Percentiles rank a stretch among this genome's conserved stretches.
Evolutionary conservation across 768 basidiomycete genomes (phyloP).

Genomic region (Tylopilus felleus): DNA sequence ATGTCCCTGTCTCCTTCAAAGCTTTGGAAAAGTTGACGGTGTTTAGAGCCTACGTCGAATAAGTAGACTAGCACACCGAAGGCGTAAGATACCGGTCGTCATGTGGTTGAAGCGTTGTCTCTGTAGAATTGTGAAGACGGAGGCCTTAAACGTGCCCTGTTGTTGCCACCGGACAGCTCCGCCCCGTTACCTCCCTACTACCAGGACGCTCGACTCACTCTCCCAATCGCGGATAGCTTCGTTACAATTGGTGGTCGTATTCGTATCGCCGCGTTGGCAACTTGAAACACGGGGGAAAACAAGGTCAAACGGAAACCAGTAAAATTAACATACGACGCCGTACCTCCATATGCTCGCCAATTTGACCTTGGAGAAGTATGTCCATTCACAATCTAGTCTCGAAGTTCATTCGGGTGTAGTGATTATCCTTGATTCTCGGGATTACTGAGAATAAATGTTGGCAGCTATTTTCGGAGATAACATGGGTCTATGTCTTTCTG

Average conservation of each 20-base stretch:
- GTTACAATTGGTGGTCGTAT: no score
- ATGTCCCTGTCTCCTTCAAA: constrained; percentile 49
- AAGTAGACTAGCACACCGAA: not conserved
- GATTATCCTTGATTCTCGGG: not conserved
- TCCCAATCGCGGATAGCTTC: no score
- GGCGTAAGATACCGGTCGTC: not conserved
- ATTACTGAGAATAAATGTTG: not conserved
- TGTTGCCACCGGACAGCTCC: not conserved
- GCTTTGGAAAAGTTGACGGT: constrained; percentile 27
- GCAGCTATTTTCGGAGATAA: constrained; percentile 2
- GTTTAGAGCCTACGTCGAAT: constrained; percentile 30
- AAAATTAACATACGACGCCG: no score
- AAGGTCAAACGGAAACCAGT: no score
- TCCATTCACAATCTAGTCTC: not conserved
- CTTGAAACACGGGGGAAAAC: no score
- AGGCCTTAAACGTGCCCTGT: not conserved
- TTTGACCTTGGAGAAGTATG: no score
- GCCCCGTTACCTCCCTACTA: not conserved
- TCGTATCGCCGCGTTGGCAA: no score
- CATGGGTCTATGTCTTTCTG: not conserved
- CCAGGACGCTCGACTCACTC: not conserved
- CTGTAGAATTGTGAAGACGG: not conserved
- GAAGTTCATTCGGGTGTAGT: not conserved
- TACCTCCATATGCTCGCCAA: no score
- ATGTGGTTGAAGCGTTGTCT: no score